Conservation (phyloP, 768 basidiomycete species). For the Calocera viscosa region DNA sequence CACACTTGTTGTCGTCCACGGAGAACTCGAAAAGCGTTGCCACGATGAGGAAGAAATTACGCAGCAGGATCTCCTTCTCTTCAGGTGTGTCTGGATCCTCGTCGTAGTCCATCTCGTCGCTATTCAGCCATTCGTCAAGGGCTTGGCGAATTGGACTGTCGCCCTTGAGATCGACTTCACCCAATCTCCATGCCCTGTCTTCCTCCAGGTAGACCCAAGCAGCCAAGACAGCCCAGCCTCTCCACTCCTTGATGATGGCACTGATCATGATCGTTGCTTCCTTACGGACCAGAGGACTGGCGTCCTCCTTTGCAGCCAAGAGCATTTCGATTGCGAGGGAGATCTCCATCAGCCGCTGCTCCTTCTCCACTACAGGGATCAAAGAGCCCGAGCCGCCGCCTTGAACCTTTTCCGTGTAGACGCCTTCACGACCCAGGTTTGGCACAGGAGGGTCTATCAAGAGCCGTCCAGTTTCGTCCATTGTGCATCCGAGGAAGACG, state of each 20-base stretch:
- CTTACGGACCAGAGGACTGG: constrained; percentile 91
- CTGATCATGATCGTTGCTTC: constrained; percentile 85
- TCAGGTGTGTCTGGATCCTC: constrained; percentile 43
- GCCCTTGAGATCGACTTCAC: constrained; percentile 15
- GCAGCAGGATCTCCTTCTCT: constrained; percentile 70
- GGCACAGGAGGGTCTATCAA: constrained; percentile 23
- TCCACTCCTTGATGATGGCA: constrained; percentile 89
- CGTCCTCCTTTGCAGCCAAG: constrained; percentile 82
- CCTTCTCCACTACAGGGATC: constrained; percentile 28
- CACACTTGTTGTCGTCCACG: constrained; percentile 85
- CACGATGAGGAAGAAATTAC: constrained; percentile 91
- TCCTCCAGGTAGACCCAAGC: constrained; percentile 97
- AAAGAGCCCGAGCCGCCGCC: constrained; percentile 13
- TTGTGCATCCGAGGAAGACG: constrained; percentile 74
- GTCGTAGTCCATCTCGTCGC: constrained; percentile 39
- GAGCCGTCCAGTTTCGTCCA: constrained; percentile 68
- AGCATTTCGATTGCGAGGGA: constrained; percentile 82
- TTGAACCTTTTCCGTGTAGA: constrained; percentile 13
- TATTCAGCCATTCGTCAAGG: constrained; percentile 56
- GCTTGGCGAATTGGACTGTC: constrained; percentile 61
- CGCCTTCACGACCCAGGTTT: constrained; percentile 16
- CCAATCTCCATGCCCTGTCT: constrained; percentile 30
- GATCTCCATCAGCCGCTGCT: constrained; percentile 54
- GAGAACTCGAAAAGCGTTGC: constrained; percentile 79
- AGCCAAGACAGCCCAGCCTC: constrained; percentile 89